A percentile compares a stretch with the other conserved stretches of the same genome.
Conservation (phyloP, 495 filamentous ascomycete species). For the Aspergillus diversus region DNA sequence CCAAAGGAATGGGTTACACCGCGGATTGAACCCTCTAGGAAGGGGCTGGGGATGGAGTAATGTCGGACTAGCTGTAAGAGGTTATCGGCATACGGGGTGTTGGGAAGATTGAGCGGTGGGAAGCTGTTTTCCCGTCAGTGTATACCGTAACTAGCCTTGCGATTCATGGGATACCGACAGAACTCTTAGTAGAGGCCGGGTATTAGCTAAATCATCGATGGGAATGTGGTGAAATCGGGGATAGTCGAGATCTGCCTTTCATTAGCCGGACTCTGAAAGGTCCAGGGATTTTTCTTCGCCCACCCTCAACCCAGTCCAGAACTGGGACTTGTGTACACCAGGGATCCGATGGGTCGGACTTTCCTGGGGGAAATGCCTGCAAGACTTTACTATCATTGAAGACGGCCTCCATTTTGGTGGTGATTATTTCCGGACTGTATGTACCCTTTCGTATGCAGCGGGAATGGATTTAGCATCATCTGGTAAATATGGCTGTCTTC, state of each 20-base stretch:
- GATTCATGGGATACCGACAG: neutral
- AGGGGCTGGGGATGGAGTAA: slow-evolving; percentile 1
- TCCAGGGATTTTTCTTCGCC: neutral
- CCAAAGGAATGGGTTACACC: slow-evolving; percentile 9
- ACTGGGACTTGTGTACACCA: neutral
- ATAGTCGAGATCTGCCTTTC: neutral
- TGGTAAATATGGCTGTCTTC: too few relatives aligned
- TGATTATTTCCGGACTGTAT: too few relatives aligned
- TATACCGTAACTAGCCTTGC: neutral
- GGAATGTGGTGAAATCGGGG: neutral
- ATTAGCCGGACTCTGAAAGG: neutral
- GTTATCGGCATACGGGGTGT: neutral
- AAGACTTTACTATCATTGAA: slow-evolving; percentile 1
- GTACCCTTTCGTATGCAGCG: too few relatives aligned
- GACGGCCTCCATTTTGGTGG: slow-evolving; percentile 1
- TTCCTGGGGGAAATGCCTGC: neutral
- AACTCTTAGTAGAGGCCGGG: neutral
- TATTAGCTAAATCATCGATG: neutral
- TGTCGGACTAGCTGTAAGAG: neutral
- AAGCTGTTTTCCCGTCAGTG: neutral
- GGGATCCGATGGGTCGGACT: neutral
- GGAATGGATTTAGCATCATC: too few relatives aligned
- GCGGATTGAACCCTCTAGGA: neutral
- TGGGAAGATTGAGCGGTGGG: neutral
- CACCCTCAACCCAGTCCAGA: slow-evolving; percentile 1